Percentiles rank a stretch among this genome's conserved stretches.
Conservation (phyloP, 1,284 basidiomycete species). For the Microbotryomycetes sp. region DNA sequence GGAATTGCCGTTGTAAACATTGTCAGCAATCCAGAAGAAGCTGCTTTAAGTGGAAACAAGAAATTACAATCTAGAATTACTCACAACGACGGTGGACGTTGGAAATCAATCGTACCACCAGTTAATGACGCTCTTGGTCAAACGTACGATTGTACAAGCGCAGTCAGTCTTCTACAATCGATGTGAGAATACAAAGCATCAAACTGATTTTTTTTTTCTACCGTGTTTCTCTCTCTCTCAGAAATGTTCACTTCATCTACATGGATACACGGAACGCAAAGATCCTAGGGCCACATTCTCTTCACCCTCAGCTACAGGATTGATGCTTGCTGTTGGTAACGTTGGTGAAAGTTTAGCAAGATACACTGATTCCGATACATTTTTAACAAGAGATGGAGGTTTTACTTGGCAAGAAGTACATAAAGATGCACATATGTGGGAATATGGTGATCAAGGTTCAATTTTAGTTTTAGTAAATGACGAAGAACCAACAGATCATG, state of each 20-base stretch:
- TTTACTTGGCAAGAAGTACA: conserved; percentile 98
- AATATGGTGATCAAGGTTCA: conserved; percentile 94
- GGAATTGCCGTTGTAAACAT: conserved; percentile 91
- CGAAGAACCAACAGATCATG: conserved; percentile 81
- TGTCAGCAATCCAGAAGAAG: conserved; percentile 73
- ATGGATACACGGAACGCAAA: conserved; percentile 88
- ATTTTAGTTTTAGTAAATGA: conserved; percentile 91
- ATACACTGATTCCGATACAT: conserved; percentile 87
- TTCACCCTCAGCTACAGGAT: conserved; percentile 81
- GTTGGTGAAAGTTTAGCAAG: conserved; percentile 76
- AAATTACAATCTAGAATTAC: conserved; percentile 79
- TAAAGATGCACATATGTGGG: conserved; percentile 97
- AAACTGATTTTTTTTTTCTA: not conserved
- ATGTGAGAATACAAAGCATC: conserved; percentile 51
- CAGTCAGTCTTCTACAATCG: conserved; percentile 72
- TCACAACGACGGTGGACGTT: conserved; percentile 88
- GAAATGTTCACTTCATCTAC: conserved; percentile 82
- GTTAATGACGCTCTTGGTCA: conserved; percentile 66
- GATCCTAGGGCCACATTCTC: conserved; percentile 88
- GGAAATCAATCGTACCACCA: conserved; percentile 77
- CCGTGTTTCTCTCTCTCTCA: conserved; percentile 39
- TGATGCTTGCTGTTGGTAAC: conserved; percentile 96
- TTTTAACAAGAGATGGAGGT: conserved; percentile 91
- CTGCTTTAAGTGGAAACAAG: conserved; percentile 66
- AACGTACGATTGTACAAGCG: conserved; percentile 63